These are phyloP conservation scores for Fusarium sp. DNA, from an alignment of 2,329 filamentous ascomycete genomes.

Conservation along the genomic window DNA sequence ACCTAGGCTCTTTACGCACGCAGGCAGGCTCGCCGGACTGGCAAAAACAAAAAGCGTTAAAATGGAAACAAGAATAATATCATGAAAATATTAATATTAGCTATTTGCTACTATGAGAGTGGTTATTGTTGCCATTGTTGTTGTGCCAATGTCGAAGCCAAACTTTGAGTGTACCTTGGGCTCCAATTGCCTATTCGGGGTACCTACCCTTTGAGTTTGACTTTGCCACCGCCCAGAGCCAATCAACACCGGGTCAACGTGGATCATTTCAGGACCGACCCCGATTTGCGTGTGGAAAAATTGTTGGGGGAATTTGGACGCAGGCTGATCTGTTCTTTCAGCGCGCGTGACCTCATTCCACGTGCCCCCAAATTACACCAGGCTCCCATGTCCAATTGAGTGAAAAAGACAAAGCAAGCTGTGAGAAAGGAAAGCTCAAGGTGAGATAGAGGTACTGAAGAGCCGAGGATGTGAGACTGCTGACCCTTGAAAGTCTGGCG, in stretches of 20 bases:
- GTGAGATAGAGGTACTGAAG: neutral
- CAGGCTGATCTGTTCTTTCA: slow-evolving; percentile 26
- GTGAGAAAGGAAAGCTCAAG: neutral
- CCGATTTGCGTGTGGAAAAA: slow-evolving; percentile 15
- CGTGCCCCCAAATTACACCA: slow-evolving; percentile 18
- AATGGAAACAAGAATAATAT: slow-evolving; percentile 33
- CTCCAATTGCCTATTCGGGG: slow-evolving; percentile 7
- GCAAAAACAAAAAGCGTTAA: slow-evolving; percentile 30
- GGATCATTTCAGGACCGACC: slow-evolving; percentile 30
- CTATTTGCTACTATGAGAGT: neutral
- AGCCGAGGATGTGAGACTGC: slow-evolving; percentile 24
- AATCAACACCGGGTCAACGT: slow-evolving; percentile 32
- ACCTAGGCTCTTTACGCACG: slow-evolving; percentile 15
- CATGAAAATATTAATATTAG: neutral
- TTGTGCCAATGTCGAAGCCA: neutral
- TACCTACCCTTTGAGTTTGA: slow-evolving; percentile 13
- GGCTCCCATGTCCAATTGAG: slow-evolving; percentile 11
- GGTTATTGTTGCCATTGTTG: neutral
- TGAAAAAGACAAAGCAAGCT: neutral
- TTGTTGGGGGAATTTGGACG: slow-evolving; percentile 34
- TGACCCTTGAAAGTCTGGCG: neutral
- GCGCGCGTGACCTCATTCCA: slow-evolving; percentile 37
- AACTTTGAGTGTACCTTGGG: neutral
- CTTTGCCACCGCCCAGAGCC: slow-evolving; percentile 29
- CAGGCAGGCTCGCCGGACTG: slow-evolving; percentile 14